Base-by-base conservation (phyloP, 2,329 filamentous ascomycete species). In the Metarhizium album region DNA sequence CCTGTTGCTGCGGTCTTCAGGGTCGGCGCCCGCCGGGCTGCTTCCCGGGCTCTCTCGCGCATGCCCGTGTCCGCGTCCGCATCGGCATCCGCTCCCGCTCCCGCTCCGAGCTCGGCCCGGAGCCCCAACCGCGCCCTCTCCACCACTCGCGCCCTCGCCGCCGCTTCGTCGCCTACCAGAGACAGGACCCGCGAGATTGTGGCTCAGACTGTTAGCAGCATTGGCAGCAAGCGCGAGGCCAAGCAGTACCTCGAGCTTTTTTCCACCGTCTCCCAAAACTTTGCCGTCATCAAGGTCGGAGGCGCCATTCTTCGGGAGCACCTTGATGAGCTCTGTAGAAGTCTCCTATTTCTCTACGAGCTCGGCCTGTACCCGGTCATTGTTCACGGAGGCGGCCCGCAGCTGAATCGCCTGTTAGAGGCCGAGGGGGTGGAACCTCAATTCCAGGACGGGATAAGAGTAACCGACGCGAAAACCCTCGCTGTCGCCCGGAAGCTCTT, bases 181-280 rank as follows among this genome's bases (percentile, higher is more conserved):
- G 63, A 67, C 45, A 58, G 62, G 40, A 64, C 58, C 45, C 61
- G 62, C 46, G 66, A 70, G 56, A 68, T 69, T 50, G 65, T 70
- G 31, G 62, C 60, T 57, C 70, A 63, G 64, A 80, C 95, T 53
- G 78, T 97, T 59, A 95, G 89, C 74, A 95, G 91, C 71, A 94
- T 97, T 67, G 91, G 90, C 55, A 95, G 90, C 56, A 95, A 94
- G 79, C 79, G 91, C 54, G 91, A 98, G 74, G 89, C 94, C 56
- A 88, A 96, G 74, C 91, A 97, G 70, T 97, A 97, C 70, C 83
- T 97, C 53, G 93, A 90, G 58, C 90, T 97, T 67, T 98, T 98
- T 76, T 93, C 86, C 59, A 90, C 96, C 55, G 93, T 90, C 43
- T 95, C 90, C 35, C 90, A 97, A 73, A 90, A 95, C 65, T 98